Base-by-base conservation (phyloP, 2,329 filamentous ascomycete species). In the Rhexocercosporidium sp. region DNA sequence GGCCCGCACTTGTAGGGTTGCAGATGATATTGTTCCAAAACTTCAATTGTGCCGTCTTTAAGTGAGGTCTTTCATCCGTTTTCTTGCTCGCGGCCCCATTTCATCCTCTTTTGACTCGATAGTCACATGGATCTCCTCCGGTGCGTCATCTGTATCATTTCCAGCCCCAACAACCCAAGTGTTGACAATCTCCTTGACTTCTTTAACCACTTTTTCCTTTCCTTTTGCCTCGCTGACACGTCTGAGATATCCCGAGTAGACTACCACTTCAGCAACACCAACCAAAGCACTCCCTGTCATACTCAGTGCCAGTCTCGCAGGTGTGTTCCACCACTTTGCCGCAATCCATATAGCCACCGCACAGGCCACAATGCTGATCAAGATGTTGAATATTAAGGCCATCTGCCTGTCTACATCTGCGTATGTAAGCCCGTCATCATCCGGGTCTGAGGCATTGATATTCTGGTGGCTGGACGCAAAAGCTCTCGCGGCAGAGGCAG, bases 301-400 rank as follows among this genome's bases (percentile, higher is more conserved):
- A 37, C 90, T 90, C 59, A 94, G 78, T 46, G 91, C 90, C 68
- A 96, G 76, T 29, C 92, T 82, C 51, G 88, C 85, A 0, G 92
- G 88, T 1, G 90, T 86, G 69, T 85, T 90, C 92, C 92, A 95
- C 85, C 91, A 92, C 60, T 89, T 84, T 1, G 90, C 90, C 18
- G 86, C 85, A n/a, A 94, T 84, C 92, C 92, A 96, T 39, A 96
- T 85, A 8, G 91, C 92, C 2, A 86, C 88, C 2, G 89, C 91
- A 60, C 91, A 92, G 53, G 94, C 92, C 2, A 95, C 82, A 62
- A 97, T 92, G 61, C 93, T 97, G 62, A 97, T 84, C 46, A 97
- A 81, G 60, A 98, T 93, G 78, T 98, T 99, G 74, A 97, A 85
- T 61, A 98, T 93, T 8, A 98, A 83, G 49, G 92, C 89, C 65